phyloP scores from a whole-genome alignment of 2,329 filamentous ascomycete genomes.

The Alternaria postmessia region DNA sequence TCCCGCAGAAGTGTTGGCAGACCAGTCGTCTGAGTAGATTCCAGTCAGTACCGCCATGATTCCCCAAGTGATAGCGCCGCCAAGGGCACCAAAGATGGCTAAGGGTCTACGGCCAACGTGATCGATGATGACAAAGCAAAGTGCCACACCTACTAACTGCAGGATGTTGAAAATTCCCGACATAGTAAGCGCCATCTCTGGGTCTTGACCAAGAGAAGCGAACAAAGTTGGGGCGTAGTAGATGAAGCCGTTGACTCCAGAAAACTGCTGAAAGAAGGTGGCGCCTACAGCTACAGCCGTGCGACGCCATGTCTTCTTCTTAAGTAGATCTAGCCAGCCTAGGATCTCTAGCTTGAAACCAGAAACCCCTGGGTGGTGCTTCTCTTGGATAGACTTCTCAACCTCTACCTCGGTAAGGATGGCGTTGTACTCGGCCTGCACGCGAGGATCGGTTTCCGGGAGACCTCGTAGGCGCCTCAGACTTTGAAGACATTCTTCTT shows the following conservation, averaged over 20 bases:
- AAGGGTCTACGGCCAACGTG: constrained; percentile 17
- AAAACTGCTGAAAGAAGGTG: constrained; percentile 52
- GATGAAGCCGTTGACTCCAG: constrained; percentile 56
- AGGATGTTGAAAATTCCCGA: constrained; percentile 15
- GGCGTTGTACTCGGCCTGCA: not conserved
- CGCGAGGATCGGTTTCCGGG: not conserved
- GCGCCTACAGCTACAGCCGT: constrained; percentile 43
- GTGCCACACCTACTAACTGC: constrained; percentile 2
- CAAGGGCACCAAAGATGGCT: constrained; percentile 20
- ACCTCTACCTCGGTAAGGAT: not conserved
- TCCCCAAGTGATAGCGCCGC: constrained; percentile 55
- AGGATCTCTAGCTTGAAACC: constrained; percentile 51
- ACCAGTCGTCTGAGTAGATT: constrained; percentile 5
- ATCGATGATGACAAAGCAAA: constrained; percentile 24
- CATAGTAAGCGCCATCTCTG: constrained; percentile 44
- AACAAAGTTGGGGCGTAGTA: constrained; percentile 67
- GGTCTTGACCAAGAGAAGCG: constrained; percentile 46
- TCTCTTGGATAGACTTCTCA: not conserved
- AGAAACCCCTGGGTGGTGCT: constrained; percentile 8
- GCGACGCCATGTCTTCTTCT: constrained; percentile 49
- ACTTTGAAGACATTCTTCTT: constrained; percentile 55
- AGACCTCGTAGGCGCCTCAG: constrained; percentile 58
- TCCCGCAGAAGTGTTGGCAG: not conserved
- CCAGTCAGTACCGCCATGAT: constrained; percentile 47
- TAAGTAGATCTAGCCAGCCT: constrained; percentile 57